These are phyloP conservation scores for Stephania yunnanensis DNA, from an alignment of 164 flowering plant genomes.

Conservation along the genomic window DNA sequence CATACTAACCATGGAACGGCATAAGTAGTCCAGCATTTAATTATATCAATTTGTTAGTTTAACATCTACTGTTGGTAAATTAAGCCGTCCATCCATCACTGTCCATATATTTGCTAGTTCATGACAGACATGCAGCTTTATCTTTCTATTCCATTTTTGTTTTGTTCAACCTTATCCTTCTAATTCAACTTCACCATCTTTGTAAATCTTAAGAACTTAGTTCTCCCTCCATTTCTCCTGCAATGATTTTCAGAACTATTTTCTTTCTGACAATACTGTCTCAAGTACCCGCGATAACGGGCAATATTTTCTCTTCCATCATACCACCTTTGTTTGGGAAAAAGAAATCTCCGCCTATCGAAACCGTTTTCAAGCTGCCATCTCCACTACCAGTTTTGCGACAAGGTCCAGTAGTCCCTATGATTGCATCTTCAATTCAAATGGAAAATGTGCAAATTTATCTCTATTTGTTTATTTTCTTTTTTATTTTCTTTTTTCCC, in stretches of 20 bases:
- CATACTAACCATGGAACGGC: no score
- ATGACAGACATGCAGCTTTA: neutral
- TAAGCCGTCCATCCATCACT: no score
- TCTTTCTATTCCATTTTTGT: neutral
- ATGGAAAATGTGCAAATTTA: no score
- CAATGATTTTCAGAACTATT: neutral
- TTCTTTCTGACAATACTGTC: no score
- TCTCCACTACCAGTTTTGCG: conserved; percentile 50
- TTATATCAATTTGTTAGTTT: no score
- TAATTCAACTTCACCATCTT: neutral
- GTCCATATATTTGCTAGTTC: no score
- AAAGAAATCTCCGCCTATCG: conserved; percentile 30
- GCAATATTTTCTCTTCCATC: conserved; percentile 15
- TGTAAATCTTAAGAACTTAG: neutral
- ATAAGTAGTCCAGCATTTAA: no score
- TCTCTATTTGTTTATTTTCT: no score
- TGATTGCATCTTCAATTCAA: no score
- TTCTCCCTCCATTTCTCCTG: neutral
- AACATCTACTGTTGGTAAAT: no score
- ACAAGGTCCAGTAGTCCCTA: conserved; percentile 23
- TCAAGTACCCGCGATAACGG: conserved; percentile 28
- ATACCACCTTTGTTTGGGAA: conserved; percentile 7
- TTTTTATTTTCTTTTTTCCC: neutral
- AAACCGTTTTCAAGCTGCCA: conserved; percentile 50
- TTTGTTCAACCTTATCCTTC: neutral